Conservation (phyloP, 169 alveolate species). For the Plasmodium billcollinsi region DNA sequence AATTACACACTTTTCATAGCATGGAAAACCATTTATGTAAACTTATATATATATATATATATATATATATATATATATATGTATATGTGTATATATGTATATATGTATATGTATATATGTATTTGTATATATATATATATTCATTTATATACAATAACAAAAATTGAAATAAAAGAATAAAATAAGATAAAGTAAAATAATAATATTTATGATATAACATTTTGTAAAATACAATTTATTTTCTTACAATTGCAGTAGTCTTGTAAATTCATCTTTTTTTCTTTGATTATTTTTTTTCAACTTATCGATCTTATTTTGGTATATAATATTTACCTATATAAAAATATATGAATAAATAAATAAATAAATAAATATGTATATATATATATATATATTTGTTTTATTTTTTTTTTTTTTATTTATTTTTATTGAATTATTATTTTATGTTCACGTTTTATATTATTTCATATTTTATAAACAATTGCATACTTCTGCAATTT, state of each 20-base stretch:
- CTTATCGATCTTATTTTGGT: conserved; percentile 70
- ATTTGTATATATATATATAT: no score
- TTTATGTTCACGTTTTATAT: background rate
- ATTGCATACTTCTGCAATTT: conserved; percentile 33
- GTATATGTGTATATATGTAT: no score
- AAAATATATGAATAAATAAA: background rate
- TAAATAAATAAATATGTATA: background rate
- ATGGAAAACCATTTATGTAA: no score
- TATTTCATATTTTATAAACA: background rate
- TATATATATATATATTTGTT: no score
- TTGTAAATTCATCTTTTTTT: conserved; percentile 58
- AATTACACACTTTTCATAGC: no score
- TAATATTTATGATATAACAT: no score
- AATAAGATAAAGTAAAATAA: no score
- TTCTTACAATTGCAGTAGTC: conserved; percentile 45
- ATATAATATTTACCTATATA: conserved; percentile 32
- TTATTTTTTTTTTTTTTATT: no score
- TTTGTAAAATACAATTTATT: background rate
- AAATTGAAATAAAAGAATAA: conserved; percentile 17
- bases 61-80: no score
- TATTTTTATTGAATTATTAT: background rate
- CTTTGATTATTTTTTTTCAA: conserved; percentile 67
- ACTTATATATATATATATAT: no score
- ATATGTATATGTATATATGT: no score
- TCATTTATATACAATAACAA: background rate